Conservation (phyloP, 2,329 filamentous ascomycete species). For the Fusarium subtropicale region DNA sequence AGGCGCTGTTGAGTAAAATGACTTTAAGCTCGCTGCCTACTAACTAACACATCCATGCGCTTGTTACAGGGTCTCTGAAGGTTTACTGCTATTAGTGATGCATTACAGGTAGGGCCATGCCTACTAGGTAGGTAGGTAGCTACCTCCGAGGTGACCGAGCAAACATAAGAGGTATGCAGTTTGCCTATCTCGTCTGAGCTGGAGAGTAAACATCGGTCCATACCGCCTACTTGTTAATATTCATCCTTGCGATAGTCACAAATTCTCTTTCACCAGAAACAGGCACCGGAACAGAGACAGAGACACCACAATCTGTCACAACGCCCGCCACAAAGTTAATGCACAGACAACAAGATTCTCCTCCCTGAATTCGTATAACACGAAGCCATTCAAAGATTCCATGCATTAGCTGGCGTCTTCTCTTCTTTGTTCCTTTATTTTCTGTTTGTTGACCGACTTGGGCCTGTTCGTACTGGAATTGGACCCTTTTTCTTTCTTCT, state of each 20-base stretch:
- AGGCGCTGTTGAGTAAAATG: constrained; percentile 2
- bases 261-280: neutral
- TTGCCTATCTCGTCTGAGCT: constrained; percentile 7
- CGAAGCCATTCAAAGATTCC: constrained; percentile 17
- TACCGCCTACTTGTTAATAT: constrained; percentile 5
- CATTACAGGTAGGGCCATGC: neutral
- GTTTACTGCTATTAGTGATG: neutral
- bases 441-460: constrained; percentile 1
- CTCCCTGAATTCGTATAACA: neutral
- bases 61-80: constrained; percentile 4
- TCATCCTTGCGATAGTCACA: constrained; percentile 7
- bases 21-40: neutral
- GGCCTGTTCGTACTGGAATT: constrained; percentile 2
- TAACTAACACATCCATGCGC: neutral
- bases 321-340: constrained; percentile 29
- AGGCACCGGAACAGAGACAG: constrained; percentile 1
- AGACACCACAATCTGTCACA: constrained; percentile 22
- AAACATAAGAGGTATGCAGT: neutral
- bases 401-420: constrained; percentile 7
- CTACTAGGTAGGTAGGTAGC: neutral
- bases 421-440: constrained; percentile 11
- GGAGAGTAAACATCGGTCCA: constrained; percentile 35
- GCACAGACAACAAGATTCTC: constrained; percentile 3
- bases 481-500: constrained; percentile 28
- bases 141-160: neutral